Conservation (phyloP, 208 protist species). For the Leishmania arabica region DNA sequence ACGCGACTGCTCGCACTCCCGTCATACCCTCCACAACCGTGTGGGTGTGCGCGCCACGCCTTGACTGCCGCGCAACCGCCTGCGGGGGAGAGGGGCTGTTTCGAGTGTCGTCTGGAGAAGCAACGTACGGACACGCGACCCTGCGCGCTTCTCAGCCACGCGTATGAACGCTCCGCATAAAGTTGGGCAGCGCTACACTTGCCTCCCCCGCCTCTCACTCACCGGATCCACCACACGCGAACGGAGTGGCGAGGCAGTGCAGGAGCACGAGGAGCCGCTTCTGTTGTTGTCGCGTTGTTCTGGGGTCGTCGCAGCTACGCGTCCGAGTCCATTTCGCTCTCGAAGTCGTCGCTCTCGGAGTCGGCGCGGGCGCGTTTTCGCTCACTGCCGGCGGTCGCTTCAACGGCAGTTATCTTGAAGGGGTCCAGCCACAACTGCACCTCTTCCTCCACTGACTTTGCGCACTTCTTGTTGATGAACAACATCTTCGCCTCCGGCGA, state of each 20-base stretch:
- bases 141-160: neutral
- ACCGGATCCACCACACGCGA: neutral
- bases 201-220: neutral
- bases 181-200: neutral
- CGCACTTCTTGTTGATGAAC: conserved; percentile 26
- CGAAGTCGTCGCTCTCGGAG: conserved; percentile 20
- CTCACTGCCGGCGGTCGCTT: neutral
- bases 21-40: too few relatives aligned
- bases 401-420: conserved; percentile 10
- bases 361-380: conserved; percentile 23
- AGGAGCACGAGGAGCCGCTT: neutral
- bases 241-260: neutral
- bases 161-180: neutral
- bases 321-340: conserved; percentile 12
- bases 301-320: neutral
- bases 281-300: neutral
- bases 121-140: neutral
- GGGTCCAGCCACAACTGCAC: conserved; percentile 36
- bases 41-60: neutral
- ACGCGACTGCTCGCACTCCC: neutral
- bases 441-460: conserved; percentile 18
- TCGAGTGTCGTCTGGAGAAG: neutral
- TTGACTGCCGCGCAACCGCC: neutral
- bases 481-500: conserved; percentile 12
- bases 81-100: neutral